These are phyloP conservation scores for Penicillium taxi DNA, from an alignment of 495 filamentous ascomycete species.

Conservation along the genomic window DNA sequence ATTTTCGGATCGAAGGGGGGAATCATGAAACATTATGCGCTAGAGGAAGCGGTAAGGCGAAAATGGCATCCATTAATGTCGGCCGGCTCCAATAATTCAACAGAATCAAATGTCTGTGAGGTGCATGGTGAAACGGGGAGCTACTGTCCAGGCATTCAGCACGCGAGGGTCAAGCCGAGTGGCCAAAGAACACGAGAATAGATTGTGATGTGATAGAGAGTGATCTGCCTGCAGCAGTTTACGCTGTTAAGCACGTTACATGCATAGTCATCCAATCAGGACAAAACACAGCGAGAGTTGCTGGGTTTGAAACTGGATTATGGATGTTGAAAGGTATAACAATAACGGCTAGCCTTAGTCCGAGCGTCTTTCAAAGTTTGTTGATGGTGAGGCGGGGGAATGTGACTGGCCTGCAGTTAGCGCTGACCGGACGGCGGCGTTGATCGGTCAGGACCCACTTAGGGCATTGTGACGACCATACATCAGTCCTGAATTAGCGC, in stretches of 20 bases:
- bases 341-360: neutral
- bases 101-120: constrained; percentile 1
- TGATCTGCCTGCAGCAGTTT: constrained; percentile 14
- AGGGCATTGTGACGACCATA: neutral
- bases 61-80: neutral
- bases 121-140: constrained; percentile 14
- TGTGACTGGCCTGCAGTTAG: constrained; percentile 6
- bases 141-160: neutral
- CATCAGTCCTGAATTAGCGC: constrained; percentile 6
- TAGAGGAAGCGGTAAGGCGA: neutral
- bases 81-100: constrained; percentile 1
- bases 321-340: neutral
- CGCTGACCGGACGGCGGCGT: constrained; percentile 1
- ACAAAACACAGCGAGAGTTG: neutral
- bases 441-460: constrained; percentile 1
- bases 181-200: constrained; percentile 54
- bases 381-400: neutral
- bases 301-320: neutral
- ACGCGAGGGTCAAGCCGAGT: constrained; percentile 5
- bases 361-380: constrained; percentile 1
- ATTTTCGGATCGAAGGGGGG: neutral
- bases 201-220: constrained; percentile 11
- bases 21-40: constrained; percentile 7
- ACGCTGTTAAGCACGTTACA: constrained; percentile 1
- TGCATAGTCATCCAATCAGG: constrained; percentile 1